Evolutionary conservation across 805 yeast genomes (phyloP).

Genomic region (Suhomyces pyralidae): DNA sequence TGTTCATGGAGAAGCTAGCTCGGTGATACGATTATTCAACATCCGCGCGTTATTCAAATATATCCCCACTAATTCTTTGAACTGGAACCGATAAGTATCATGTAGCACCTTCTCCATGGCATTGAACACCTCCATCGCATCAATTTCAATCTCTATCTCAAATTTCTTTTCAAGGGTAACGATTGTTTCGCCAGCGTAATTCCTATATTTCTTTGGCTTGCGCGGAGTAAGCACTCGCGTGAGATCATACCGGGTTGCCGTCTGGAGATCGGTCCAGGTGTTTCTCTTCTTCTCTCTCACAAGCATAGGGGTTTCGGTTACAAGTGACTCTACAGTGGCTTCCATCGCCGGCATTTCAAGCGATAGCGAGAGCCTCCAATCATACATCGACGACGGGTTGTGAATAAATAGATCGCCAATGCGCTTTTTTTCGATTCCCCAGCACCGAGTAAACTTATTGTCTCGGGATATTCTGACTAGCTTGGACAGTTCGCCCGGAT

Average conservation of each 20-base stretch:
- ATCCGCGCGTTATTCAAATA: constrained; percentile 57
- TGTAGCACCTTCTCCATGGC: constrained; percentile 40
- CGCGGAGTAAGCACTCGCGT: constrained; percentile 52
- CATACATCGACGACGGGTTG: constrained; percentile 75
- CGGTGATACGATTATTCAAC: constrained; percentile 43
- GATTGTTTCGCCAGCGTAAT: constrained; percentile 35
- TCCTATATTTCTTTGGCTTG: constrained; percentile 34
- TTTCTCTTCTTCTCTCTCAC: constrained; percentile 71
- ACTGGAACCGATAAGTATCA: constrained; percentile 50
- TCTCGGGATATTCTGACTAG: constrained; percentile 67
- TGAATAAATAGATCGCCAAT: constrained; percentile 69
- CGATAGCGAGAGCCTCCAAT: constrained; percentile 70
- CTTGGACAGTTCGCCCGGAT: constrained; percentile 62
- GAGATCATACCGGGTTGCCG: constrained; percentile 69
- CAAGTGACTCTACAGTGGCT: constrained; percentile 49
- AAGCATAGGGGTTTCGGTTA: constrained; percentile 50
- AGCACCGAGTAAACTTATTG: constrained; percentile 52
- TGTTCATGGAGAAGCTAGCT: constrained; percentile 22
- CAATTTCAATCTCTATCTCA: constrained; percentile 43
- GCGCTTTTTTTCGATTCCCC: constrained; percentile 69
- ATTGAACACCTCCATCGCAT: constrained; percentile 35
- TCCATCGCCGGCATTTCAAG: constrained; percentile 72
- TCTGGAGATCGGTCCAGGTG: constrained; percentile 69
- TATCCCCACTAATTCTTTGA: constrained; percentile 56
- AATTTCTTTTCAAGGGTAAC: constrained; percentile 32